Evolutionary conservation across 2,329 filamentous ascomycete genomes (phyloP).

Genomic region (Curvularia hawaiiensis): DNA sequence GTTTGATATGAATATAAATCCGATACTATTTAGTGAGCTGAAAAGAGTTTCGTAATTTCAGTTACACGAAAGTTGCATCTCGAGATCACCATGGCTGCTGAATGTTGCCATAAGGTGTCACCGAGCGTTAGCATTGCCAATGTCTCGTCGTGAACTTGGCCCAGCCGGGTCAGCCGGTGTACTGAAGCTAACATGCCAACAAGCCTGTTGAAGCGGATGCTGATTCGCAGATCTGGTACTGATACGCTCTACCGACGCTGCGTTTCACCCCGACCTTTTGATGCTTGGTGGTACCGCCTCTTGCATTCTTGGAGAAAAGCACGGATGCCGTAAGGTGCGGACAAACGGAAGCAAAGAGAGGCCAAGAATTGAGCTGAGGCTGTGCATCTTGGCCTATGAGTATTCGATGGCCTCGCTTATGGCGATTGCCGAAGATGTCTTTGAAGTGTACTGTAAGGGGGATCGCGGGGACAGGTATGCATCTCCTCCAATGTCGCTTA

Average conservation of each 20-base stretch:
- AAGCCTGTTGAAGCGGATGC: not conserved
- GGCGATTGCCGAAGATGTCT: too few relatives aligned
- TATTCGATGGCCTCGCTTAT: too few relatives aligned
- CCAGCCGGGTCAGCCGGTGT: constrained; percentile 11
- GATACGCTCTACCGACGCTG: constrained; percentile 1
- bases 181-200: not conserved
- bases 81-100: not conserved
- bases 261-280: not conserved
- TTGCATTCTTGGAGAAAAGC: constrained; percentile 1
- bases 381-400: too few relatives aligned
- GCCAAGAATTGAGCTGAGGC: too few relatives aligned
- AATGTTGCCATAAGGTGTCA: not conserved
- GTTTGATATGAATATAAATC: not conserved
- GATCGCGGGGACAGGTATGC: too few relatives aligned
- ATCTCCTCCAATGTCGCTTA: too few relatives aligned
- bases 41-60: not conserved
- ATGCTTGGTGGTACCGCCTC: constrained; percentile 7
- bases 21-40: not conserved
- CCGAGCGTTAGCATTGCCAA: not conserved
- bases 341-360: constrained; percentile 4
- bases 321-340: constrained; percentile 8
- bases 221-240: not conserved
- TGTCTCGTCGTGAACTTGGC: not conserved
- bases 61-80: not conserved
- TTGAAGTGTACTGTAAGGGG: too few relatives aligned